Evolutionary conservation across 2,329 filamentous ascomycete species (phyloP).

Genomic region (Aspergillus transmontanensis): DNA sequence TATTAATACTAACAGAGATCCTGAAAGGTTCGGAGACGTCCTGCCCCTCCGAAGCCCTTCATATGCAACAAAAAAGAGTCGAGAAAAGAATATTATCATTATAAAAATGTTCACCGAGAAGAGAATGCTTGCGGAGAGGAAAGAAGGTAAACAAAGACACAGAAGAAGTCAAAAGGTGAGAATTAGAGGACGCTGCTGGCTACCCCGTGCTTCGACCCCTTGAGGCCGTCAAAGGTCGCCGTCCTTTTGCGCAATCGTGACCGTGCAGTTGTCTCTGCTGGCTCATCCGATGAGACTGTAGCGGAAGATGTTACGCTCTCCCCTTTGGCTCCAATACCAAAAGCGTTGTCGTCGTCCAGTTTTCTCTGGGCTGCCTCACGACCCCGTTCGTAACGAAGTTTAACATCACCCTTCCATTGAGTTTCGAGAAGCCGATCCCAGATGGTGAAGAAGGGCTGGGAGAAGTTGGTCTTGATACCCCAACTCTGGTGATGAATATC

Average conservation of each 20-base stretch:
- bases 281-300: slow-evolving; percentile 29
- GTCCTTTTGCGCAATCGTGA: slow-evolving; percentile 42
- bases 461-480: slow-evolving; percentile 78
- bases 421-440: slow-evolving; percentile 86
- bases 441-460: slow-evolving; percentile 74
- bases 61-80: slow-evolving; percentile 4
- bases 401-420: slow-evolving; percentile 73
- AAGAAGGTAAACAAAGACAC: slow-evolving; percentile 1
- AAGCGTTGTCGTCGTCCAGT: slow-evolving; percentile 50
- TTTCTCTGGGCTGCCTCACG: slow-evolving; percentile 60
- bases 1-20: slow-evolving; percentile 16
- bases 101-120: slow-evolving; percentile 9
- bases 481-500: slow-evolving; percentile 99
- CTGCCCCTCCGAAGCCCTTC: slow-evolving; percentile 31
- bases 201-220: slow-evolving; percentile 40
- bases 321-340: slow-evolving; percentile 20
- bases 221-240: slow-evolving; percentile 34
- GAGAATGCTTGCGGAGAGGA: background rate
- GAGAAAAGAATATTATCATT: slow-evolving; percentile 6
- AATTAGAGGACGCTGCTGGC: slow-evolving; percentile 45
- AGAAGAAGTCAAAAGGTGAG: background rate
- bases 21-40: slow-evolving; percentile 31
- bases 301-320: slow-evolving; percentile 28
- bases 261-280: slow-evolving; percentile 26
- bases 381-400: slow-evolving; percentile 60